These are phyloP conservation scores for Leishmania braziliensis DNA, from an alignment of 208 protist genomes.

Conservation along the genomic window DNA sequence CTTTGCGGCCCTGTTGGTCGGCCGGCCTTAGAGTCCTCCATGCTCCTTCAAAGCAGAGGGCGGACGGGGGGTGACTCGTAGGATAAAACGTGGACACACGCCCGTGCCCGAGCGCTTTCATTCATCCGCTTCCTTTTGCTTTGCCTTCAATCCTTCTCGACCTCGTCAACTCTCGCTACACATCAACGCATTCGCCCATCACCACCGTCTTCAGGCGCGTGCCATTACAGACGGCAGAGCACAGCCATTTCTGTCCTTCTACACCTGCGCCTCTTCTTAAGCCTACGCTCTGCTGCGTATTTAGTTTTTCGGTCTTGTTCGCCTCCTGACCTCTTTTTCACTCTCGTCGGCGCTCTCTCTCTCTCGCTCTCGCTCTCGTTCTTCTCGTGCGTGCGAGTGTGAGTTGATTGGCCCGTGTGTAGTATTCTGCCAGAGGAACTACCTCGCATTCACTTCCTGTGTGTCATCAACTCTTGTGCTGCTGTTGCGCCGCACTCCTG, in stretches of 20 bases:
- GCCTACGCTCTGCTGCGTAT: neutral
- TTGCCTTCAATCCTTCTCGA: neutral
- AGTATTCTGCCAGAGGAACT: neutral
- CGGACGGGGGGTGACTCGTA: neutral
- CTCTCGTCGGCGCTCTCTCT: neutral
- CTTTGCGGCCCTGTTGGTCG: neutral
- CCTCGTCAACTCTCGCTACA: neutral
- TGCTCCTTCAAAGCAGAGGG: neutral
- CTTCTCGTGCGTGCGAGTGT: neutral
- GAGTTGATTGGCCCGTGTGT: neutral
- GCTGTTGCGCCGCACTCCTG: too few species aligned
- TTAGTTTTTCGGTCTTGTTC: neutral
- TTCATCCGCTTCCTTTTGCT: neutral
- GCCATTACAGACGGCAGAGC: neutral
- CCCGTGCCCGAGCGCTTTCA: neutral
- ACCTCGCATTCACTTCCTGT: neutral
- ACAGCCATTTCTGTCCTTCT: neutral
- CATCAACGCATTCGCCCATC: neutral
- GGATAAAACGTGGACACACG: neutral
- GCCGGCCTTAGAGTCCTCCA: neutral
- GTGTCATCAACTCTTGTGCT: neutral
- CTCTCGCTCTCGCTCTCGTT: too few species aligned
- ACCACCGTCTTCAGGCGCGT: neutral
- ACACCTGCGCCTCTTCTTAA: neutral
- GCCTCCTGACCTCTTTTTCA: neutral